Conservation (phyloP, 192 early-diverging fungal species). For the Coemansia sp. region DNA sequence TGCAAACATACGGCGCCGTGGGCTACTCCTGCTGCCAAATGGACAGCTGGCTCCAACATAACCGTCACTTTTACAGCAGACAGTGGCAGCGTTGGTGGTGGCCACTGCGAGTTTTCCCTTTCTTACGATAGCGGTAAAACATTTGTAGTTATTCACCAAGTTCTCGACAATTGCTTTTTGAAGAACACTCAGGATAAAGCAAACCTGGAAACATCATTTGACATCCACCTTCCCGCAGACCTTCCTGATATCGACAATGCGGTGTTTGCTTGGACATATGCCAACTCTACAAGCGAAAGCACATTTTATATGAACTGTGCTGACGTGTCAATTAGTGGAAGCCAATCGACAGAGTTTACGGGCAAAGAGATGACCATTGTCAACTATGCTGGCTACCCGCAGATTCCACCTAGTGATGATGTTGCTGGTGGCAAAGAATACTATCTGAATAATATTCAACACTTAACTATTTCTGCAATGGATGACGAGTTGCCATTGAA, state of each 20-base stretch:
- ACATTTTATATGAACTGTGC: constrained; percentile 73
- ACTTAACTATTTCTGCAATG: background rate
- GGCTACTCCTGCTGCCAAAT: constrained; percentile 20
- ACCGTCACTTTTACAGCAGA: constrained; percentile 43
- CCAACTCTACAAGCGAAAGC: constrained; percentile 61
- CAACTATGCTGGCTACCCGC: constrained; percentile 21
- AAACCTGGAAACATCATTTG: constrained; percentile 46
- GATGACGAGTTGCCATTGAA: background rate
- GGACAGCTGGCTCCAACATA: constrained; percentile 41
- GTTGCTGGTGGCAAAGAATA: constrained; percentile 1
- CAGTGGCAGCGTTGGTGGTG: constrained; percentile 54
- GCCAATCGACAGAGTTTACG: constrained; percentile 17
- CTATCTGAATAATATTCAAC: background rate
- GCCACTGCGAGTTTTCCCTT: constrained; percentile 68
- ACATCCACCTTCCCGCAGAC: constrained; percentile 33
- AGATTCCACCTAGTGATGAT: constrained; percentile 5
- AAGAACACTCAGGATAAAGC: constrained; percentile 18
- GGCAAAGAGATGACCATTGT: constrained; percentile 19
- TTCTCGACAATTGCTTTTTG: constrained; percentile 39
- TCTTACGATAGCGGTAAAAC: constrained; percentile 60
- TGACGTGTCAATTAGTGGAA: constrained; percentile 19
- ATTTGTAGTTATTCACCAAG: constrained; percentile 58
- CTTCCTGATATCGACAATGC: constrained; percentile 34
- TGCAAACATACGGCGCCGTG: constrained; percentile 42
- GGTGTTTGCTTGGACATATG: constrained; percentile 67